Conservation (phyloP, 306 rosid genomes). For the Prunus mira region DNA sequence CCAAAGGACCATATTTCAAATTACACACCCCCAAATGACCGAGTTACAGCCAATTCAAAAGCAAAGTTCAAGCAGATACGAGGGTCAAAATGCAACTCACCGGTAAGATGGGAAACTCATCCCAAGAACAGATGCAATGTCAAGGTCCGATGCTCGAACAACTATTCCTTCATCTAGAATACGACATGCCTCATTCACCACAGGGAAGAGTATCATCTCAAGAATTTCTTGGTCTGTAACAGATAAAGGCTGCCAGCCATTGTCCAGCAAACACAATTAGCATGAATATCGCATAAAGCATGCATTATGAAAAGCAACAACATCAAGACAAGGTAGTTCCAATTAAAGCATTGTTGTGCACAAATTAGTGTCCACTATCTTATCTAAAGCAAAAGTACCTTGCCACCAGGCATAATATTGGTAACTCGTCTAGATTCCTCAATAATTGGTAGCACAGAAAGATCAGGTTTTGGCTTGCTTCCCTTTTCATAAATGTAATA, state of each 20-base stretch:
- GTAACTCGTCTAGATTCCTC: slow-evolving; percentile 66
- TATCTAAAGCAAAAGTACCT: slow-evolving; percentile 46
- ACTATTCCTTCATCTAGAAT: slow-evolving; percentile 80
- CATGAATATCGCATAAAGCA: not conserved
- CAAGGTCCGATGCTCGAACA: slow-evolving; percentile 85
- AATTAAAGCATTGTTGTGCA: not conserved
- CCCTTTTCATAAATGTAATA: slow-evolving; percentile 76
- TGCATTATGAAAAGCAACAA: slow-evolving; percentile 10
- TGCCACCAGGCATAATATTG: slow-evolving; percentile 74
- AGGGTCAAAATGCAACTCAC: slow-evolving; percentile 27
- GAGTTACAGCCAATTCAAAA: not conserved
- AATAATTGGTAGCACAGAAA: slow-evolving; percentile 56
- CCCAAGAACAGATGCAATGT: slow-evolving; percentile 89
- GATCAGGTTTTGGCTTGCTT: slow-evolving; percentile 86
- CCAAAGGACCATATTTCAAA: not conserved
- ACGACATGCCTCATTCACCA: slow-evolving; percentile 94
- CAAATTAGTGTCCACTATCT: slow-evolving; percentile 4
- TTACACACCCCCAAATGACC: not conserved
- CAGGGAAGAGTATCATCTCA: slow-evolving; percentile 93
- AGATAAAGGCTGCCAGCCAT: slow-evolving; percentile 59
- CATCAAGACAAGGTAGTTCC: slow-evolving; percentile 7
- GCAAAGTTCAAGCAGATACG: not conserved
- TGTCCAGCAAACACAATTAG: slow-evolving; percentile 2
- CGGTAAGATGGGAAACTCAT: slow-evolving; percentile 94
- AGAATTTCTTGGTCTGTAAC: slow-evolving; percentile 83